phyloP scores from a whole-genome alignment of 768 basidiomycete genomes.

The Rhodotorula paludigena region DNA sequence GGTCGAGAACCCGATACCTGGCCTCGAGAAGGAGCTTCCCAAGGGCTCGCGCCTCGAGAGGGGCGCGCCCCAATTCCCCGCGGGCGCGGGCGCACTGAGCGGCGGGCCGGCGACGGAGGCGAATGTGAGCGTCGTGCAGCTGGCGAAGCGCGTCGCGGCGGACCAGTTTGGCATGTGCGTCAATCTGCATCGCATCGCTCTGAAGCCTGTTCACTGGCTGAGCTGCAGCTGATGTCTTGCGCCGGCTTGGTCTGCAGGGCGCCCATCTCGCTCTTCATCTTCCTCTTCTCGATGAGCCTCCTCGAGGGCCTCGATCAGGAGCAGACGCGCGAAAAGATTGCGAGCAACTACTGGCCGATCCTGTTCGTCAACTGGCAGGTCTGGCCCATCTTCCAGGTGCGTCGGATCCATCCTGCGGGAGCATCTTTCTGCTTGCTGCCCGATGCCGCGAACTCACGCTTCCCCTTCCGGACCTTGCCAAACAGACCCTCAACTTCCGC shows the following conservation, averaged over 20 bases:
- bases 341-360: conserved; percentile 28
- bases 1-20: conserved; percentile 31
- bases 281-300: conserved; percentile 36
- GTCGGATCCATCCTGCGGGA: background rate
- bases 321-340: conserved; percentile 22
- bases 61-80: background rate
- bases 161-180: conserved; percentile 37
- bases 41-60: conserved; percentile 25
- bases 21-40: conserved; percentile 26
- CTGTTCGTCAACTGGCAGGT: conserved; percentile 39
- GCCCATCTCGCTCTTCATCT: conserved; percentile 36
- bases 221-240: too few relatives aligned
- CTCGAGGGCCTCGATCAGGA: conserved; percentile 35
- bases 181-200: too few relatives aligned
- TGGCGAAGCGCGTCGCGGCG: conserved; percentile 36
- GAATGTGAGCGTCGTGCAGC: conserved; percentile 1
- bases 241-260: conserved; percentile 13
- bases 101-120: background rate
- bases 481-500: conserved; percentile 36
- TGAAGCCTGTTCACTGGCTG: too few relatives aligned
- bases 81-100: background rate
- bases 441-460: background rate
- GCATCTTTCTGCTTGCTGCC: background rate
- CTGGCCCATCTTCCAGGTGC: conserved; percentile 34
- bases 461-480: background rate